Base-by-base conservation (phyloP, 352 stramenopile genomes). In the Phytopythium litorale region DNA sequence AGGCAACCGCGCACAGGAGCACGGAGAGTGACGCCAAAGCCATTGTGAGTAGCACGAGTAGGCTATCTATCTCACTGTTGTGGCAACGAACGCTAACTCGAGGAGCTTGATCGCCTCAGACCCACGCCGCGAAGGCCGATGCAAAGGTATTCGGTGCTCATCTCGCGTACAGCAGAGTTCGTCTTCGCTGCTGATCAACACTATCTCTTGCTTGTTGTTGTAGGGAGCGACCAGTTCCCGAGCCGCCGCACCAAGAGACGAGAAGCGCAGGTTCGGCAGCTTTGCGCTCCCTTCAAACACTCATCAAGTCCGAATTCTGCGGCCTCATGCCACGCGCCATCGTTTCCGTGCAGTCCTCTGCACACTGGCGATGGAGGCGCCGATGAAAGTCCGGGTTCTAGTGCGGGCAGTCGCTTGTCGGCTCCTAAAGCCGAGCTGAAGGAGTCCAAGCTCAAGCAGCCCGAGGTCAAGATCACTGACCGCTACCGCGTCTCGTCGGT, bases 391-490 rank as follows among this genome's bases (percentile, higher is more conserved):
- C 59, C 63, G n/a, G 56, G 6, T 4, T 49, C 19, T 28, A 25
- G 42, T 25, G 23, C 28, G 16, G 13, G 23, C 21, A 54, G 28
- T 23, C 48, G 48, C 13, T 25, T 7, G 48, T 54, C 48, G 1
- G 48, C 28, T 3, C 48, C 70, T 0, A 63, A 56, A 3, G 61
- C 51, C 7, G 56, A 57, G 4, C 32, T 79, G 45, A 87, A 86
- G 60, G 79, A 88, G 60, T 89, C 82, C n/a, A 91, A 89, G 60
- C 70, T 89, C 8, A 89, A 87, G 67, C 82, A 84, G 35, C 78
- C 82, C 9, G 82, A 88, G 64, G 66, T 78, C 15, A 84, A 75
- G 52, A 81, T 86, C 49, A 63, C 77, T 18, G 75, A 86, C 54
- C 73, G 73, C 9, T 60, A 76, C n/a, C 70, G 75, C 12, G 25